Evolutionary conservation across 2,329 filamentous ascomycete genomes (phyloP), one percentile per base, ranked within the genome.

Genomic region (Esteya vermicola): DNA sequence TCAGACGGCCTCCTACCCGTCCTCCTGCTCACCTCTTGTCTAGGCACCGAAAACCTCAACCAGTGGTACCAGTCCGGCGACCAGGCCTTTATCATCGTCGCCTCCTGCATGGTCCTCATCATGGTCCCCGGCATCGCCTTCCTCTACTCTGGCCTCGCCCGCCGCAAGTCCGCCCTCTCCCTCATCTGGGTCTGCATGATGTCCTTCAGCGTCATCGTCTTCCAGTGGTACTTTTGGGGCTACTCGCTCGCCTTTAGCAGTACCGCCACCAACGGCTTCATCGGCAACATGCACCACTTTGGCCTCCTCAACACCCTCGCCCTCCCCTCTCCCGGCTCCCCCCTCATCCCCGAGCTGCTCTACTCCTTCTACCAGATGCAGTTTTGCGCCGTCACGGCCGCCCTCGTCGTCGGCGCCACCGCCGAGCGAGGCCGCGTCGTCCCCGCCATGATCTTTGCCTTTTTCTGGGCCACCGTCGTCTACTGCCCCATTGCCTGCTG

Each of bases 181-280:
- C 81, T 96, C 69, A 91, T 98, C 55, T 96, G 88, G 85, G 86
- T 89, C 13, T 86, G 82, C 64, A 93, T 98, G 84, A 89, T 82
- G 59, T 91, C 86, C 35, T 82, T 82, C 57, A 88, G 84, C 36
- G 78, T 96, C 56, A 72, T 95, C 58, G 81, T 84, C 42, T 95
- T 98, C 67, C 91, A 98, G 65, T 98, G 91, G 91, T 96, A 95
- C 56, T 95, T 98, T 61, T 96, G 91, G 89, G 91, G 91, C 28
- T 98, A 94, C 62, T 94, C 89, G 13, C 70, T 98, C 45, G 88
- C 89, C 39, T 95, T 96, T 63, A 91, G 83, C 54, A 69, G 73
- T 33, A 77, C 76, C 13, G 83, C 80, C 5, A 85, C 75, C 50
- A 95, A 84, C 63, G 81, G 84, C 39, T 96, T 83, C 64, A 96